Conservation (phyloP, 805 yeast genomes). For the Candida xiaguanensis region DNA sequence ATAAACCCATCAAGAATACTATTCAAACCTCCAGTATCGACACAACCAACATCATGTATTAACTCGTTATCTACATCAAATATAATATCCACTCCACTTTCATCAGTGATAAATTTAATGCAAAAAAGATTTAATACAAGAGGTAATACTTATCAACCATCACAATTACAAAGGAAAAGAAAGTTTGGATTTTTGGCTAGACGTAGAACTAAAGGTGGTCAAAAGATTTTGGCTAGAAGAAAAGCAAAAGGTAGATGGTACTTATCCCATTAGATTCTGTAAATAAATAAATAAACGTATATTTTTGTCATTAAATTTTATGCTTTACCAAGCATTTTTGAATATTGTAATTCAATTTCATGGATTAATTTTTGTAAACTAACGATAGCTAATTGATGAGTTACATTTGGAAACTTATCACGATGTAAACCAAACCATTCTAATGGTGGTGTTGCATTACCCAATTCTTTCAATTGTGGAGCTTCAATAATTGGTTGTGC, state of each 20-base stretch:
- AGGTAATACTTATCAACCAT: conserved; percentile 95
- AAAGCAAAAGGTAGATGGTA: conserved; percentile 92
- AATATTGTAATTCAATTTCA: conserved; percentile 57
- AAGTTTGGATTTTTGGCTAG: conserved; percentile 87
- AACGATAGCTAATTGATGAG: conserved; percentile 76
- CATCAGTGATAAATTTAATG: conserved; percentile 21
- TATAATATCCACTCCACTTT: conserved; percentile 2
- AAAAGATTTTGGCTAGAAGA: conserved; percentile 74
- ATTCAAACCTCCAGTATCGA: background rate
- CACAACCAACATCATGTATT: conserved; percentile 1
- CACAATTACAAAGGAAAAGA: conserved; percentile 85
- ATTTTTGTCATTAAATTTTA: conserved; percentile 11
- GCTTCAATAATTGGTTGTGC: conserved; percentile 81
- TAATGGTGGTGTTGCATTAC: conserved; percentile 95
- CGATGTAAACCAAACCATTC: conserved; percentile 98
- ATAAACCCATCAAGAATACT: conserved; percentile 3
- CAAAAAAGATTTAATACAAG: conserved; percentile 78
- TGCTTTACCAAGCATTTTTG: conserved; percentile 46
- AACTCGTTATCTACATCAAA: background rate
- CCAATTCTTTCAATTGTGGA: conserved; percentile 86
- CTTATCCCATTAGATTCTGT: conserved; percentile 59
- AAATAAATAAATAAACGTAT: conserved; percentile 6
- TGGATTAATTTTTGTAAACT: conserved; percentile 70
- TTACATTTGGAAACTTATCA: conserved; percentile 75
- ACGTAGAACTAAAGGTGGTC: conserved; percentile 67